Evolutionary conservation across 164 flowering plant genomes (phyloP).

Genomic region (Piper betle): DNA sequence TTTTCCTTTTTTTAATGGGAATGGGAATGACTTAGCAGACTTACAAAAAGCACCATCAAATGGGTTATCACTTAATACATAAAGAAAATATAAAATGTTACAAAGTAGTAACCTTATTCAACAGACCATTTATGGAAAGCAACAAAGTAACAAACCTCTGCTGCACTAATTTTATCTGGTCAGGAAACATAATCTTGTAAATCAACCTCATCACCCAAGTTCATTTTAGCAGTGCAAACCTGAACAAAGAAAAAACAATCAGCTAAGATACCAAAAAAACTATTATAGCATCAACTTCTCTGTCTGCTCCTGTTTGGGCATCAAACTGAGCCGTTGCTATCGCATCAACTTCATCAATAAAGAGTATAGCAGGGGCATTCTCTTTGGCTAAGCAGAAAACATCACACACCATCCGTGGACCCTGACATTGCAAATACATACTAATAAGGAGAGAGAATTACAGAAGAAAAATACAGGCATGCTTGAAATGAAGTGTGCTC

Average conservation of each 20-base stretch:
- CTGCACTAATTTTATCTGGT: slow-evolving; percentile 98
- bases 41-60: no score
- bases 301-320: slow-evolving; percentile 98
- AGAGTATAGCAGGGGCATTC: slow-evolving; percentile 95
- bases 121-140: no score
- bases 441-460: background rate
- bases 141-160: slow-evolving; percentile 47
- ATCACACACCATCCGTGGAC: slow-evolving; percentile 98
- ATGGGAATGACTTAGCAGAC: no score
- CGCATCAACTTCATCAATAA: slow-evolving; percentile 98
- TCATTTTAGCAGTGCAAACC: slow-evolving; percentile 98
- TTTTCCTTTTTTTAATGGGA: no score
- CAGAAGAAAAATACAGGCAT: background rate
- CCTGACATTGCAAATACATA: slow-evolving; percentile 27
- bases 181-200: slow-evolving; percentile 96
- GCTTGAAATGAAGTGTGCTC: background rate
- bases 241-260: slow-evolving; percentile 15
- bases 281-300: slow-evolving; percentile 58
- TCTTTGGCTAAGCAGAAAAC: slow-evolving; percentile 95
- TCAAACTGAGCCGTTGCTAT: slow-evolving; percentile 98
- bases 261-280: background rate
- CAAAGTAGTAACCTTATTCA: no score
- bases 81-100: no score
- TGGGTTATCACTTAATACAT: no score
- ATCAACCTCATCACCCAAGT: slow-evolving; percentile 92